Conservation (phyloP, 192 early-diverging fungal genomes). For the Coemansia sp. region DNA sequence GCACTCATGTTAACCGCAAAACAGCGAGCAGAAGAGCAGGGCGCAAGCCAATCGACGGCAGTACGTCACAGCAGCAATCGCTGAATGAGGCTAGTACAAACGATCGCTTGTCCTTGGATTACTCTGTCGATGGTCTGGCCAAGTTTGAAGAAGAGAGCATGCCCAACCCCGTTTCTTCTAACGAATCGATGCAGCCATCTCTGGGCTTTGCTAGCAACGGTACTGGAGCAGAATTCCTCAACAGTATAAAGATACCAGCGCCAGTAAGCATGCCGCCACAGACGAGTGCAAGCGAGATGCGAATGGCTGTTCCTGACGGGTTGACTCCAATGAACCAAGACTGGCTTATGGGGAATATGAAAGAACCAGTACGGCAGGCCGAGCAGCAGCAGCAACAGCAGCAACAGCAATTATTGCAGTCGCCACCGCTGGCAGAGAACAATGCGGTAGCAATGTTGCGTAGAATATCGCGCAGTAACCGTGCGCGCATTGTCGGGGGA, state of each 20-base stretch:
- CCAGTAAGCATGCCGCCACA: background rate
- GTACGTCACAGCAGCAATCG: background rate
- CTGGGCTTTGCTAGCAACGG: background rate
- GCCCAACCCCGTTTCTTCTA: no score
- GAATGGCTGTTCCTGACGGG: conserved; percentile 18
- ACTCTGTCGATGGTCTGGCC: no score
- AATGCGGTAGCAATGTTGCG: conserved; percentile 45
- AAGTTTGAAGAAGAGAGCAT: no score
- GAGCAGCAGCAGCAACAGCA: conserved; percentile 1
- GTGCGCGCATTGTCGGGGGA: conserved; percentile 10
- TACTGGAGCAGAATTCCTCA: background rate
- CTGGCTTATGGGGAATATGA: conserved; percentile 15
- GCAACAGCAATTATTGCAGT: conserved; percentile 16
- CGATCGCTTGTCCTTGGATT: background rate
- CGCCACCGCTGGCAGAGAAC: conserved; percentile 35
- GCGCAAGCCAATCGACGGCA: conserved; percentile 5
- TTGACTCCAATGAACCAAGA: conserved; percentile 20
- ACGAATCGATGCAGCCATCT: no score
- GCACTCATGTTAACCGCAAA: conserved; percentile 56
- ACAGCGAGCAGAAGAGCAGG: conserved; percentile 17
- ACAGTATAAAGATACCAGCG: background rate
- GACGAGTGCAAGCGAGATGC: conserved; percentile 12
- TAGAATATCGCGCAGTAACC: conserved; percentile 42
- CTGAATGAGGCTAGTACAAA: background rate
- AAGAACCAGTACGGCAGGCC: conserved; percentile 5